phyloP scores from a whole-genome alignment of 768 basidiomycete species.

The Psilocybe sp. region DNA sequence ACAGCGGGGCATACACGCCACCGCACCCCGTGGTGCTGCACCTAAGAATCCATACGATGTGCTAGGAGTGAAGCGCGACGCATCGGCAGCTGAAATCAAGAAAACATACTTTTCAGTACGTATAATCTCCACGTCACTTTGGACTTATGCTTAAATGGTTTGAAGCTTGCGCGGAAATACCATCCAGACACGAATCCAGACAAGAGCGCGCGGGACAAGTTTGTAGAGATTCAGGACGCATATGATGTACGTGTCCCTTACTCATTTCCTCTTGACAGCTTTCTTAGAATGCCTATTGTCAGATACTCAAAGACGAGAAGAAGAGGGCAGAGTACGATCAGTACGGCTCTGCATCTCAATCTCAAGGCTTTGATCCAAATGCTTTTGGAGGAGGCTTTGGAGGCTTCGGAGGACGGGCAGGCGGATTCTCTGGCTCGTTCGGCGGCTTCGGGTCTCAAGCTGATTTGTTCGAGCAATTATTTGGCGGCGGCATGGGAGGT shows the following conservation, averaged over 20 bases:
- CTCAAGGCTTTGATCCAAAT: conserved; percentile 92
- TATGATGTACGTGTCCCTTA: conserved; percentile 71
- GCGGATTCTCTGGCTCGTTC: conserved; percentile 10
- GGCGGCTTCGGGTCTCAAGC: conserved; percentile 26
- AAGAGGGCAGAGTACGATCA: conserved; percentile 90
- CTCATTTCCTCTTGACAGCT: conserved; percentile 1
- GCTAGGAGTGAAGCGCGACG: conserved; percentile 85
- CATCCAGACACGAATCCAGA: conserved; percentile 98
- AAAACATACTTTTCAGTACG: conserved; percentile 94
- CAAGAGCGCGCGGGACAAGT: conserved; percentile 85
- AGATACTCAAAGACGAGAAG: conserved; percentile 94
- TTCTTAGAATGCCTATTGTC: conserved; percentile 15
- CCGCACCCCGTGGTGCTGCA: conserved; percentile 49
- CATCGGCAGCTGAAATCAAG: conserved; percentile 88
- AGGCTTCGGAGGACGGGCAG: conserved; percentile 29
- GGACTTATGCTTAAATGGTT: conserved; percentile 11
- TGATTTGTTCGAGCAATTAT: conserved; percentile 86
- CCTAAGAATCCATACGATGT: conserved; percentile 87
- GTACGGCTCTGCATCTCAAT: conserved; percentile 89
- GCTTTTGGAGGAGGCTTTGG: conserved; percentile 61
- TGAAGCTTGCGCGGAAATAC: conserved; percentile 93
- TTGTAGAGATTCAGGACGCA: conserved; percentile 94
- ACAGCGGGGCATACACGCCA: conserved; percentile 77
- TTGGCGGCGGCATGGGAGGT: conserved; percentile 63
- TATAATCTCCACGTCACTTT: conserved; percentile 5